Base-by-base conservation (phyloP, 108 stramenopile species). In the Pseudonitzschia multiseries region DNA sequence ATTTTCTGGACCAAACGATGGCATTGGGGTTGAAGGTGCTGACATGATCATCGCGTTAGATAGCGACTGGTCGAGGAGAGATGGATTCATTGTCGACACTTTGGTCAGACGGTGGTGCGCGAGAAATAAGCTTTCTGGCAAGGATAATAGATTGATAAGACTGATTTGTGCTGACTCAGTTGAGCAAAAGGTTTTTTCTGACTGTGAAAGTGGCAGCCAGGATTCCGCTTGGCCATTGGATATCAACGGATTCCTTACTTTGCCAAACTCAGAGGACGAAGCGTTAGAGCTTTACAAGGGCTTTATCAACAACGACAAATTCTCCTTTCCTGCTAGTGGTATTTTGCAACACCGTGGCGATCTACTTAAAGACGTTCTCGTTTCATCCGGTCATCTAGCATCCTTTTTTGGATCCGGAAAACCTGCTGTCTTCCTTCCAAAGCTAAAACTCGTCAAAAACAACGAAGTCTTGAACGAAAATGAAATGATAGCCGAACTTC, bases 11-110 rank as follows among this genome's bases (percentile, higher is more conserved):
- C 48, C 73, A 50, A 68, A 81, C 53, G 84, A 82, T 48, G 93
- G 95, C 10, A 56, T 93, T 26, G 78, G 87, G 20, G 75, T 86
- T 29, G 80, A 81, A 32, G 73, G 65, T 29, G 86, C 91, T n/a
- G 80, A 90, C 67, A 57, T 82, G 28, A 81, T 96, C 4, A 83
- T 96, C 4, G 79, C 70, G 21, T 44, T 96, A n/a, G 95, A 96
- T 57, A 88, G 90, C 44, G 95, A 96, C 77, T 93, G 93, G 95
- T 89, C 88, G 65, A 90, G 95, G 31, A 68, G 89, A 33, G 83
- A 77, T 28, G 79, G 76, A 33, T 40, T 76, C 9, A 69, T 82
- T 36, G 53, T 88, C 32, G 53, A 71, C 5, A 72, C 82, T 8
- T 65, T 90, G 20, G 21, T 86, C 28, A 41, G 51, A 27, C 68